Percentiles rank a stretch among this genome's conserved stretches.
phyloP scores from a whole-genome alignment of 2,329 filamentous ascomycete species.

The Myriosclerotinia duriaeana region DNA sequence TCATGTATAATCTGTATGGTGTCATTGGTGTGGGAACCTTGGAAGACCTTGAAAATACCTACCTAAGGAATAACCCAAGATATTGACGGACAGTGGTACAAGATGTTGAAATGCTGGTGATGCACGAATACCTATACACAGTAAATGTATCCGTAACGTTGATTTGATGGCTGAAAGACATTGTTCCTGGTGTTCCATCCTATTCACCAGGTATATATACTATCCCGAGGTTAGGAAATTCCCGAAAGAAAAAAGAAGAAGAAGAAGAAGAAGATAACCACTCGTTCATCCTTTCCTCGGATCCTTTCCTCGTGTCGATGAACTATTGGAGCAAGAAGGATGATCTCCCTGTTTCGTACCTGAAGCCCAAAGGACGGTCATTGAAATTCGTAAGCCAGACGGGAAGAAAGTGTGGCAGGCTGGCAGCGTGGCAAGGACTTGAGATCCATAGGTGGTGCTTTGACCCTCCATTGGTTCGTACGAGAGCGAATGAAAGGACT shows the following conservation, averaged over 20 bases:
- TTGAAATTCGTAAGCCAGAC: too few species aligned
- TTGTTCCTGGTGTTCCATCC: conserved; percentile 7
- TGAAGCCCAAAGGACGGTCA: not conserved
- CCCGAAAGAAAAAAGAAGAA: not conserved
- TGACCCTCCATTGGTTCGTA: not conserved
- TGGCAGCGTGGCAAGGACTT: too few species aligned
- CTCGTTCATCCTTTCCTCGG: not conserved
- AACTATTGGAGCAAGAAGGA: conserved; percentile 7
- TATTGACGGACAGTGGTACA: too few species aligned
- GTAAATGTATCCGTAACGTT: not conserved
- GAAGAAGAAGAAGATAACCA: not conserved
- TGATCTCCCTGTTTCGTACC: not conserved
- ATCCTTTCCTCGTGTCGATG: not conserved
- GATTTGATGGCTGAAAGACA: conserved; percentile 10
- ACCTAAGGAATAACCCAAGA: too few species aligned
- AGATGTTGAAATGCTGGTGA: not conserved
- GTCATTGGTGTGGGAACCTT: too few species aligned
- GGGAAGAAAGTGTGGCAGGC: too few species aligned
- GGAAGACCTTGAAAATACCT: too few species aligned
- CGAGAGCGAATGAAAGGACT: not conserved
- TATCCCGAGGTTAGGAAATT: not conserved
- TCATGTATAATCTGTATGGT: too few species aligned
- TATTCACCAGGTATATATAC: not conserved
- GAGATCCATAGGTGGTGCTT: not conserved
- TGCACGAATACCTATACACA: too few species aligned